Percentiles rank a stretch among this genome's conserved stretches.
Evolutionary conservation across 345 rosid genomes (phyloP).

Genomic region (Brassica incana): DNA sequence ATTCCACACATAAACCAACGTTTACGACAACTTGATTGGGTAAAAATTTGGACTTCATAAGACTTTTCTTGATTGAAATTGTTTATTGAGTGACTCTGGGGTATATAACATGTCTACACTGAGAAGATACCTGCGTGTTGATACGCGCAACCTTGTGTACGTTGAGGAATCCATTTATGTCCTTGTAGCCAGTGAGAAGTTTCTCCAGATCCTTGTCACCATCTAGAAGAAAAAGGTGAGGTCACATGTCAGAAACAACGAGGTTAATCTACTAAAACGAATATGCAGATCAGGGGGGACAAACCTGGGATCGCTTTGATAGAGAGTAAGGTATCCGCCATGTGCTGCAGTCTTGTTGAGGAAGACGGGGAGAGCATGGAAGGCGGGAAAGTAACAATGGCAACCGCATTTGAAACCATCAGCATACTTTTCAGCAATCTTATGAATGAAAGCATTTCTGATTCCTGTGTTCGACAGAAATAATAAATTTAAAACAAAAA

Average conservation of each 20-base stretch:
- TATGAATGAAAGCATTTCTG: constrained; percentile 83
- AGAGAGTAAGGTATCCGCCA: constrained; percentile 84
- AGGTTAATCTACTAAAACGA: too few species aligned
- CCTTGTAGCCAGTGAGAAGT: constrained; percentile 88
- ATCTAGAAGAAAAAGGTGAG: constrained; percentile 43
- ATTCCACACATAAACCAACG: too few species aligned
- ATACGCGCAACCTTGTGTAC: constrained; percentile 78
- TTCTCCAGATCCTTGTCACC: constrained; percentile 79
- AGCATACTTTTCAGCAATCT: constrained; percentile 73
- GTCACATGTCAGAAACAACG: not conserved
- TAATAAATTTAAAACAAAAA: not conserved
- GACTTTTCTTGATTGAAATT: too few species aligned
- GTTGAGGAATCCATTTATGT: constrained; percentile 86
- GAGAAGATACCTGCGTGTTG: constrained; percentile 76
- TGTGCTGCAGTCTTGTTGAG: constrained; percentile 80
- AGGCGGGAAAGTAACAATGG: constrained; percentile 69
- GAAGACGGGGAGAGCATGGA: constrained; percentile 69
- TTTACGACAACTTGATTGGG: too few species aligned
- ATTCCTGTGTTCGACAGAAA: constrained; percentile 53
- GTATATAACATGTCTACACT: not conserved
- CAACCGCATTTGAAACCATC: constrained; percentile 78
- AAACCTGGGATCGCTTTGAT: constrained; percentile 85
- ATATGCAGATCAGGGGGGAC: constrained; percentile 11
- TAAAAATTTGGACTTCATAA: constrained; percentile 7
- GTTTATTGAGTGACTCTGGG: too few species aligned